These are phyloP conservation scores for Fistulifera pelliculosa DNA, from an alignment of 108 stramenopile genomes.

Conservation along the genomic window DNA sequence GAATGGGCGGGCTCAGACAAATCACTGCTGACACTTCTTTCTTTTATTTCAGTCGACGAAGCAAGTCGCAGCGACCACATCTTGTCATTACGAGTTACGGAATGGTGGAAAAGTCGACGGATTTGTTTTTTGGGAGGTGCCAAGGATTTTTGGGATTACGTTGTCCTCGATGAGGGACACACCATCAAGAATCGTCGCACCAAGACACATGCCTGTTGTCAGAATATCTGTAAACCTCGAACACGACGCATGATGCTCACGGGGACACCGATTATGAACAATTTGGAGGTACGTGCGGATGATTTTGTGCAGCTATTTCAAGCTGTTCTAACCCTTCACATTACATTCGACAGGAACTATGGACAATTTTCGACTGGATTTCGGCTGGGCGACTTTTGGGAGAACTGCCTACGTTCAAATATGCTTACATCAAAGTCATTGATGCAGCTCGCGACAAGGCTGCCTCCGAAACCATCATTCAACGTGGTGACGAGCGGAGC, in stretches of 20 bases:
- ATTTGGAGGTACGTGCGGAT: slow-evolving; percentile 21
- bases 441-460: slow-evolving; percentile 64
- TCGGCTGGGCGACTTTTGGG: slow-evolving; percentile 62
- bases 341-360: slow-evolving; percentile 62
- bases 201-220: slow-evolving; percentile 47
- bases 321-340: neutral
- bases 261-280: slow-evolving; percentile 95
- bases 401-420: slow-evolving; percentile 34
- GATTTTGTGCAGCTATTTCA: no score
- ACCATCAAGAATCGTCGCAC: slow-evolving; percentile 86
- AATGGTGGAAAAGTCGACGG: slow-evolving; percentile 18
- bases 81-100: slow-evolving; percentile 79
- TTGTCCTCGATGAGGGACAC: slow-evolving; percentile 96
- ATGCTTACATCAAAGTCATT: slow-evolving; percentile 60
- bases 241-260: slow-evolving; percentile 81
- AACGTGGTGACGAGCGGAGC: slow-evolving; percentile 62
- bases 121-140: slow-evolving; percentile 11
- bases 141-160: slow-evolving; percentile 74
- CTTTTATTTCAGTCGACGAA: slow-evolving; percentile 9
- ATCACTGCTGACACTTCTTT: neutral
- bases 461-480: slow-evolving; percentile 46
- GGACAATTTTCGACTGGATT: slow-evolving; percentile 90
- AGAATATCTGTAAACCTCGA: slow-evolving; percentile 32
- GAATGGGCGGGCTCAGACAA: neutral
- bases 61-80: slow-evolving; percentile 23